A percentile compares a stretch with the other conserved stretches of the same genome.
These are phyloP conservation scores for Wilcoxina mikolae DNA, from an alignment of 495 filamentous ascomycete genomes.

Conservation along the genomic window DNA sequence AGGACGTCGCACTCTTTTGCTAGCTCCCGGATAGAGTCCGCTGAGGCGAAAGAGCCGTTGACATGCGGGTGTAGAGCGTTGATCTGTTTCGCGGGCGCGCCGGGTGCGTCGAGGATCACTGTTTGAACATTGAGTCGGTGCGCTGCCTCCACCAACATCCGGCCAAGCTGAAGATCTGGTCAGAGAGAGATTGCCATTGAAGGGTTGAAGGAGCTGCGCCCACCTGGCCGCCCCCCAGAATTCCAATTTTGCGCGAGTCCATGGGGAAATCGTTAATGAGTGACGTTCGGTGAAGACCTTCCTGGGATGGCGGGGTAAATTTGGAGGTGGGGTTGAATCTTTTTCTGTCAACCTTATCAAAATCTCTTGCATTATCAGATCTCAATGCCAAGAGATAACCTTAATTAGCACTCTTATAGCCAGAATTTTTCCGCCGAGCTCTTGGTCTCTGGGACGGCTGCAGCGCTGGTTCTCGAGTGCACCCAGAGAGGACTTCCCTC, in stretches of 20 bases:
- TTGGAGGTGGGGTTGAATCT: not conserved
- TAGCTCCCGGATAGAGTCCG: conserved; percentile 51
- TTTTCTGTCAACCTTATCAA: no score
- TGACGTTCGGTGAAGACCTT: not conserved
- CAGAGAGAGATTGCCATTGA: conserved; percentile 5
- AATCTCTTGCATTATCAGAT: conserved; percentile 1
- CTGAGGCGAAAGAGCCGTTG: conserved; percentile 54
- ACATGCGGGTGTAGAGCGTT: conserved; percentile 61
- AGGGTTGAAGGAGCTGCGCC: no score
- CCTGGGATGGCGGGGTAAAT: not conserved
- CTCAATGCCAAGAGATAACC: not conserved
- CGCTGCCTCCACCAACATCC: conserved; percentile 89
- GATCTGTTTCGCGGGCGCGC: conserved; percentile 81
- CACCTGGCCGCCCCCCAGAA: conserved; percentile 62
- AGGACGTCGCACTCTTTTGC: conserved; percentile 66
- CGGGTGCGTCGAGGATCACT: conserved; percentile 62
- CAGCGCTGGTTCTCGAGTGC: no score
- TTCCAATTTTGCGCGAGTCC: conserved; percentile 39
- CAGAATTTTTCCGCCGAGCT: not conserved
- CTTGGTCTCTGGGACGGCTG: no score
- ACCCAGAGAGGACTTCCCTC: not conserved
- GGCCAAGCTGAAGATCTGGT: conserved; percentile 50
- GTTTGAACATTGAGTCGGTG: conserved; percentile 71
- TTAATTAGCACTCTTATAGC: not conserved
- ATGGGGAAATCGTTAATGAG: conserved; percentile 14